Evolutionary conservation across 176 grass and related monocot species (phyloP), one percentile per base, ranked within the genome.

Genomic region (Raddia guianensis): DNA sequence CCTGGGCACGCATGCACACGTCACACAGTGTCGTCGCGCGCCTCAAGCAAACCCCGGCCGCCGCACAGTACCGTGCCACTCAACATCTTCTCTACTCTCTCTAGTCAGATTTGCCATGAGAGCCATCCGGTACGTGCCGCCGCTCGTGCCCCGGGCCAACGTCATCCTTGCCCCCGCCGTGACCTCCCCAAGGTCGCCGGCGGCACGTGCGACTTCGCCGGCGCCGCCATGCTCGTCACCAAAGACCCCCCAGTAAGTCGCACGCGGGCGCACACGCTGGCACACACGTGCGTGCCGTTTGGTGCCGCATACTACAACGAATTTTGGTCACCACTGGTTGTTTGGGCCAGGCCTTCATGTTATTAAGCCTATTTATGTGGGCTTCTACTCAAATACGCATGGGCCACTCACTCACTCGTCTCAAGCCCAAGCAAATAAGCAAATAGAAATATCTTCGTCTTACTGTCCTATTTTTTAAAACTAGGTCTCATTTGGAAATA

Each of bases 131-230:
- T 27, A 27, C 27, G 27, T 27, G 27, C 27, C 27, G 27, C 27
- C 27, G 27, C 27, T 27, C 27, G 27, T 27, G 27, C 1, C 27
- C 27, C 27, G 27, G 27, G 27, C 27, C 27, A 27, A 27, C 27
- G 27, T 27, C 27, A 27, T 27, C n/a, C n/a, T n/a, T n/a, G n/a
- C n/a, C n/a, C n/a, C n/a, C n/a, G n/a, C n/a, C n/a, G n/a, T n/a
- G n/a, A n/a, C n/a, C n/a, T n/a, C n/a, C n/a, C n/a, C n/a, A 93
- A 91, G 90, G 88, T 72, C 53, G 72, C 73, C 70, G 83, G 88
- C 40, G 88, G 80, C 15, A 97, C 93, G 0, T 97, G 93, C 78
- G 86, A 93, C 84, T 97, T 97, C 79, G 88, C 80, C n/a, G 93
- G 90, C 63, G 84, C 83, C 21, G 90, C 93, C 57, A 88, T 97